Percentiles rank a stretch among this genome's conserved stretches.
Conservation (phyloP, 441 rosid genomes). For the Pelargonium cotyledonis region DNA sequence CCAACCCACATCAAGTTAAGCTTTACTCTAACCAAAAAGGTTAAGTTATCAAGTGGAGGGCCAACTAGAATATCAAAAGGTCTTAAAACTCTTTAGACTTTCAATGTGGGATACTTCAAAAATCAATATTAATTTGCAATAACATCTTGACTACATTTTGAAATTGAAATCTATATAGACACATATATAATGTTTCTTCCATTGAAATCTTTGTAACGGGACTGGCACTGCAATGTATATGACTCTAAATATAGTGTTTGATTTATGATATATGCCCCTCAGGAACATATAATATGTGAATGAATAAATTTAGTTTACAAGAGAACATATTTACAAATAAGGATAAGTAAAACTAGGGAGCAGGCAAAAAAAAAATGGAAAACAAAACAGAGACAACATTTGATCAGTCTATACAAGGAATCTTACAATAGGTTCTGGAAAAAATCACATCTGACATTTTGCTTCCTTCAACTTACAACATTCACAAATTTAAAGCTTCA, state of each 20-base stretch:
- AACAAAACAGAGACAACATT: too few species aligned
- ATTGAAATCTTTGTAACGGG: neutral
- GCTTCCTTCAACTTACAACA: neutral
- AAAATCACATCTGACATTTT: neutral
- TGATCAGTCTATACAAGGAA: neutral
- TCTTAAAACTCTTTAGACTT: too few species aligned
- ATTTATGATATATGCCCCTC: neutral
- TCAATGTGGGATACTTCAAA: too few species aligned
- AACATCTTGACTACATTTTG: neutral
- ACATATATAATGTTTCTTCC: neutral
- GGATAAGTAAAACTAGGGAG: neutral
- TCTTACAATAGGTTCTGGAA: neutral
- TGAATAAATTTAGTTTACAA: neutral
- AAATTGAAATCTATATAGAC: neutral
- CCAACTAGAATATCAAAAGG: too few species aligned
- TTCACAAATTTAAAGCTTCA: neutral
- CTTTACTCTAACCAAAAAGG: too few species aligned
- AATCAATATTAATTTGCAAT: neutral
- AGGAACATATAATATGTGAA: neutral
- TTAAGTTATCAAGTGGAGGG: too few species aligned
- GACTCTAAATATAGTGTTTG: neutral
- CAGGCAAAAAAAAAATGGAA: neutral
- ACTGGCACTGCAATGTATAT: neutral
- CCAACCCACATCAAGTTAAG: too few species aligned
- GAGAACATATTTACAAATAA: neutral